Percentiles rank a stretch among this genome's conserved stretches.
Conservation (phyloP, 2,329 filamentous ascomycete genomes). For the Fusarium verrucosum region DNA sequence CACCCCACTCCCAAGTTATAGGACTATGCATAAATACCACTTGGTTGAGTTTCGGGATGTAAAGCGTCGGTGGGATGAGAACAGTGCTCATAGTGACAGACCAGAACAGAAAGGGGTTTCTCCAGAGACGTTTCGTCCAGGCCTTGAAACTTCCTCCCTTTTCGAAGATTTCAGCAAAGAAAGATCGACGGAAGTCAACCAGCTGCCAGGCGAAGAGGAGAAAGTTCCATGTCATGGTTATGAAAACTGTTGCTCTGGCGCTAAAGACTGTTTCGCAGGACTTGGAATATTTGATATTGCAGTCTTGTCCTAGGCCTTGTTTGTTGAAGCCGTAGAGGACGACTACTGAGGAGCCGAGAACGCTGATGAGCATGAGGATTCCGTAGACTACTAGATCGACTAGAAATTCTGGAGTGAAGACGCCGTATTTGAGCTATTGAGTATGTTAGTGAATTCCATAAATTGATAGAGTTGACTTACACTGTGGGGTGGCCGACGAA, state of each 20-base stretch:
- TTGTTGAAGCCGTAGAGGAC: conserved; percentile 65
- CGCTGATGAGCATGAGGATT: conserved; percentile 69
- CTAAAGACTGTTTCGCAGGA: conserved; percentile 68
- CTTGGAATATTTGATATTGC: conserved; percentile 63
- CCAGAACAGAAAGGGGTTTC: conserved; percentile 63
- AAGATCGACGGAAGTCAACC: conserved; percentile 70
- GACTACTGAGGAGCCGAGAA: conserved; percentile 65
- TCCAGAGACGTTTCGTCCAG: conserved; percentile 65
- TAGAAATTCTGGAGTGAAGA: conserved; percentile 72
- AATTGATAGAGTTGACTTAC: conserved; percentile 11
- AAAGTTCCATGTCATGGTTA: conserved; percentile 73
- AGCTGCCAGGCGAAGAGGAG: conserved; percentile 77
- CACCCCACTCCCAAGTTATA: conserved; percentile 75
- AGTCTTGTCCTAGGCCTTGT: conserved; percentile 66
- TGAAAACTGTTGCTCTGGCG: conserved; percentile 72
- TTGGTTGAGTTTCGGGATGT: conserved; percentile 74
- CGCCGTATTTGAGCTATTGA: conserved; percentile 56
- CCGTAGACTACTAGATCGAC: conserved; percentile 72
- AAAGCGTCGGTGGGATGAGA: conserved; percentile 68
- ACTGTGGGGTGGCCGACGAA: conserved; percentile 65
- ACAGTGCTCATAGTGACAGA: conserved; percentile 63
- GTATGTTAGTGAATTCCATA: background rate
- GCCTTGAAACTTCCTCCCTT: conserved; percentile 56
- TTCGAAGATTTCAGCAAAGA: conserved; percentile 67
- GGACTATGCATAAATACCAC: conserved; percentile 72